A percentile compares a stretch with the other conserved stretches of the same genome.
These are phyloP conservation scores for Prunus dulcis DNA, from an alignment of 306 rosid species.

Conservation along the genomic window DNA sequence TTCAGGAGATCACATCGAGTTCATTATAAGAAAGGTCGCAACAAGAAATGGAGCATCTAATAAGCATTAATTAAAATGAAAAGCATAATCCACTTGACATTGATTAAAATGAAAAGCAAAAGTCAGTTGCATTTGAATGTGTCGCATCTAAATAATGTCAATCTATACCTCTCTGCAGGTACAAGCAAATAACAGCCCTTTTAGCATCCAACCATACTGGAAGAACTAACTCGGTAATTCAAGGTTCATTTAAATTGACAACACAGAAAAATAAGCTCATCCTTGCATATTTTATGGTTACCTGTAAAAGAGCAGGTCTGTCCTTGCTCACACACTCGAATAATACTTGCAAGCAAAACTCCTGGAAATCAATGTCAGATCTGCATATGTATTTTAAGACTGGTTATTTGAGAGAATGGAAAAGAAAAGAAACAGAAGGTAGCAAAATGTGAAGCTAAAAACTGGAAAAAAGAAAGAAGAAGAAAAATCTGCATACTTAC, in stretches of 20 bases:
- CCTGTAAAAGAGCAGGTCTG: conserved; percentile 96
- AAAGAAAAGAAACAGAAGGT: not conserved
- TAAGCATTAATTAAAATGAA: not conserved
- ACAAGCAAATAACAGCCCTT: not conserved
- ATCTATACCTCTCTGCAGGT: not conserved
- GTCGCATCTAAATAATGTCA: not conserved
- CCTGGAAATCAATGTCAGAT: conserved; percentile 85
- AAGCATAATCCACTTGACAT: not conserved
- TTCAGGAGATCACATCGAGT: not conserved
- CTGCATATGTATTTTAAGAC: conserved; percentile 44
- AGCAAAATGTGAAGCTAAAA: not conserved
- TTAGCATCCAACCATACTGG: conserved; percentile 11
- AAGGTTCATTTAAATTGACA: conserved; percentile 17
- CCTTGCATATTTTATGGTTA: conserved; percentile 22
- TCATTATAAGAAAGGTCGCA: not conserved
- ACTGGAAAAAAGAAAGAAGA: not conserved
- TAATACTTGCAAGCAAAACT: conserved; percentile 97
- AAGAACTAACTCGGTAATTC: conserved; percentile 1
- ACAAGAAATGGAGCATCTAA: conserved; percentile 14
- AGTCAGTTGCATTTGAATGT: not conserved
- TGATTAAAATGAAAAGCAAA: not conserved
- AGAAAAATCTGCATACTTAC: conserved; percentile 30
- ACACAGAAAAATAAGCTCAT: conserved; percentile 5
- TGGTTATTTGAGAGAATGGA: conserved; percentile 3
- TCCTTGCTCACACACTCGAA: conserved; percentile 98